Conservation (phyloP, 106 monocot genomes). For the Acorus gramineus region DNA sequence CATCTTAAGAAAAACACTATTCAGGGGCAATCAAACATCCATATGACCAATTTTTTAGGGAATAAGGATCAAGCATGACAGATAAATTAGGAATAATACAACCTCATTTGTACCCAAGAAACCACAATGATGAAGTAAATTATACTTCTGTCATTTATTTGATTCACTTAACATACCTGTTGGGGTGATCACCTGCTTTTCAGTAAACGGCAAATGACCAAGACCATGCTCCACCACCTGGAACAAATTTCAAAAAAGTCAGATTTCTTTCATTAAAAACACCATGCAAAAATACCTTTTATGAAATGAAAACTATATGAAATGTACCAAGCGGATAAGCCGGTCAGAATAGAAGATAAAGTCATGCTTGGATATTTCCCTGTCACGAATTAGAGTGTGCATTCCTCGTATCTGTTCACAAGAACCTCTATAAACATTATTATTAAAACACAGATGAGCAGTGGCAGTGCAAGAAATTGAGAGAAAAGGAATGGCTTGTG, state of each 20-base stretch:
- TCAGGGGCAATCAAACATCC: too few relatives aligned
- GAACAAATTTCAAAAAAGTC: background rate
- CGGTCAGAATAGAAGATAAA: constrained; percentile 99
- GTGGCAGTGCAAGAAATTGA: background rate
- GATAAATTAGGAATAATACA: too few relatives aligned
- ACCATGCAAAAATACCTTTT: background rate
- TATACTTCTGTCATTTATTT: too few relatives aligned
- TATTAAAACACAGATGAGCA: background rate
- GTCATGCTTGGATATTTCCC: constrained; percentile 84
- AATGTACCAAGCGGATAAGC: constrained; percentile 88
- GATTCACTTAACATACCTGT: constrained; percentile 40
- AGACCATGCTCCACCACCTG: constrained; percentile 98
- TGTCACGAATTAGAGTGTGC: constrained; percentile 98
- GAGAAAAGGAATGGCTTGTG: background rate
- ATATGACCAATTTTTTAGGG: too few relatives aligned
- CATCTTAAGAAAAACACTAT: too few relatives aligned
- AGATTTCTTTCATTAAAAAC: background rate
- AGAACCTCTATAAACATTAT: constrained; percentile 12
- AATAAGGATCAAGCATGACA: too few relatives aligned
- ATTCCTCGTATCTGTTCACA: constrained; percentile 90
- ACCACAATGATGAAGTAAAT: too few relatives aligned
- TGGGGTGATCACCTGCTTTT: constrained; percentile 89
- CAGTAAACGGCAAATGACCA: constrained; percentile 97
- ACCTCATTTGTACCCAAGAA: too few relatives aligned
- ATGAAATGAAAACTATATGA: background rate